These are phyloP conservation scores for Microthyrium microscopicum DNA, from an alignment of 2,329 filamentous ascomycete genomes.

Conservation along the genomic window DNA sequence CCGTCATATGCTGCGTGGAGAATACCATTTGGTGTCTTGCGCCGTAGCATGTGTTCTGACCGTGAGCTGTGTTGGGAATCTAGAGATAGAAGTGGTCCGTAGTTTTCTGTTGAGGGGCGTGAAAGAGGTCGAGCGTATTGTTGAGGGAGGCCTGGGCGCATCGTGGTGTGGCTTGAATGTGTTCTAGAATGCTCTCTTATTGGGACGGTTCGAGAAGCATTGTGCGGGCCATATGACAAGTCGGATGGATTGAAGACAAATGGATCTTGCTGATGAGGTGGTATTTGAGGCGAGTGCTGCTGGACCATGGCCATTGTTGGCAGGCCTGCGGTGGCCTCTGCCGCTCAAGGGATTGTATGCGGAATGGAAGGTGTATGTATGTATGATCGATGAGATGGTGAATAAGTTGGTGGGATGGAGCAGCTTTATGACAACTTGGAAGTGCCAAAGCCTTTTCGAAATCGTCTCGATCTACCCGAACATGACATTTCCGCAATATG, in stretches of 20 bases:
- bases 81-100: background rate
- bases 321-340: too few species aligned
- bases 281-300: conserved; percentile 3
- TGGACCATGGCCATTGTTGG: background rate
- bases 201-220: background rate
- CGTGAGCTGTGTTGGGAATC: too few species aligned
- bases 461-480: too few species aligned
- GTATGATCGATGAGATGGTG: too few species aligned
- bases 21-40: conserved; percentile 91
- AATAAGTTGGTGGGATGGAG: too few species aligned
- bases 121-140: conserved; percentile 24
- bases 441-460: too few species aligned
- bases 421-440: too few species aligned
- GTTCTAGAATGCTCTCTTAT: too few species aligned
- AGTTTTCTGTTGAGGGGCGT: conserved; percentile 18
- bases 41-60: conserved; percentile 64
- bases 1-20: conserved; percentile 85
- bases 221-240: conserved; percentile 7
- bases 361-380: too few species aligned
- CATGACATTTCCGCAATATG: too few species aligned
- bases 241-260: conserved; percentile 13
- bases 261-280: conserved; percentile 7
- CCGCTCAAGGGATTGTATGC: too few species aligned
- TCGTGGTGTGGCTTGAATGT: background rate
- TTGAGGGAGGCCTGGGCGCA: conserved; percentile 10